Evolutionary conservation across 352 stramenopile species (phyloP).

Genomic region (Thalassiosira sp.): DNA sequence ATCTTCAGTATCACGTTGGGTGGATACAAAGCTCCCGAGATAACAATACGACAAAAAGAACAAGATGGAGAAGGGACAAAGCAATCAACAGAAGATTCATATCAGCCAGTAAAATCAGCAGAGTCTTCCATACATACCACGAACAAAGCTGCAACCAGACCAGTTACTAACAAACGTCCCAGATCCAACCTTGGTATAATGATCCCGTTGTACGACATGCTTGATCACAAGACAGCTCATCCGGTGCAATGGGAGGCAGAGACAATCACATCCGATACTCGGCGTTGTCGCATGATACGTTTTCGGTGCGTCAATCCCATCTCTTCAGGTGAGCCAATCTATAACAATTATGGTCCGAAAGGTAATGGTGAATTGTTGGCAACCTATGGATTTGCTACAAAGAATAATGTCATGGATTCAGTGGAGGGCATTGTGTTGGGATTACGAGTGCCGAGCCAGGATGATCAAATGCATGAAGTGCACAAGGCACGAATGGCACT

Average conservation of each 20-base stretch:
- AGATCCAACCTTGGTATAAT: not conserved
- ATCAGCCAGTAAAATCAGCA: not conserved
- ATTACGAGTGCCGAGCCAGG: not conserved
- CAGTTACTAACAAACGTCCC: no score
- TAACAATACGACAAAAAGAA: not conserved
- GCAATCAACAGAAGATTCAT: not conserved
- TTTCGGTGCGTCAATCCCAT: not conserved
- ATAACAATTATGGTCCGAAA: slow-evolving; percentile 1
- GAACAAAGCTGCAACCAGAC: no score
- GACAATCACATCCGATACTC: not conserved
- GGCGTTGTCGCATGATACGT: not conserved
- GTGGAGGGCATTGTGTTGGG: not conserved
- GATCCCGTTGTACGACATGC: not conserved
- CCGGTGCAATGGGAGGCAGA: not conserved
- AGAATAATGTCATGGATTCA: not conserved
- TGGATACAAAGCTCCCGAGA: not conserved
- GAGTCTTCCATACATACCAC: not conserved
- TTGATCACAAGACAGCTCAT: not conserved
- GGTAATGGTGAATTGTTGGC: not conserved
- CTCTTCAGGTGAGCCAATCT: not conserved
- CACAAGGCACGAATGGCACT: slow-evolving; percentile 3
- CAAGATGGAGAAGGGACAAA: not conserved
- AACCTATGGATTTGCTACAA: slow-evolving; percentile 1
- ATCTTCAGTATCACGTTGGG: not conserved
- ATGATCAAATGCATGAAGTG: not conserved